A percentile compares a stretch with the other conserved stretches of the same genome.
Evolutionary conservation across 108 stramenopile species (phyloP).

Genomic region (Nitzschia inconspicua): DNA sequence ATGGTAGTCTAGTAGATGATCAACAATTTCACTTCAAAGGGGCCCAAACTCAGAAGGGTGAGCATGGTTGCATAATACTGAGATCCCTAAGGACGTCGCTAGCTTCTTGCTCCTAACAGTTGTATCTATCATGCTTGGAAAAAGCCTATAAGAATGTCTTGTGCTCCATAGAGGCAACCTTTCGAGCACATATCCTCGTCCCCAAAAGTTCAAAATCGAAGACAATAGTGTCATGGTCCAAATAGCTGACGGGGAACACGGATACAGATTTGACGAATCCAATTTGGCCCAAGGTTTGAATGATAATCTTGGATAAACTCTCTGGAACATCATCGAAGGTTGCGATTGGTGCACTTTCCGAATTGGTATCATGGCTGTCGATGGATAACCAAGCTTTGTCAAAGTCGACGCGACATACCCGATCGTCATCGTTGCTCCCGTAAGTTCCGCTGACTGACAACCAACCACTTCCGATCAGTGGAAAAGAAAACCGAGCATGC

Average conservation of each 20-base stretch:
- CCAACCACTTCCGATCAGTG: constrained; percentile 36
- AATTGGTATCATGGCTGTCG: background rate
- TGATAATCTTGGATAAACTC: constrained; percentile 39
- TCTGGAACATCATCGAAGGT: constrained; percentile 51
- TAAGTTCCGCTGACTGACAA: constrained; percentile 73
- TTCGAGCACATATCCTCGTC: constrained; percentile 74
- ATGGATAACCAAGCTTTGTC: constrained; percentile 62
- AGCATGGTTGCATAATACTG: too few species aligned
- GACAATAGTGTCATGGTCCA: constrained; percentile 70
- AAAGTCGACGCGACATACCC: constrained; percentile 66
- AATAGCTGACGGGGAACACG: constrained; percentile 70
- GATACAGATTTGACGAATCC: constrained; percentile 64
- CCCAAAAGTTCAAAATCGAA: constrained; percentile 78
- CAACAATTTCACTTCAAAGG: too few species aligned
- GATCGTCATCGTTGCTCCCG: constrained; percentile 42
- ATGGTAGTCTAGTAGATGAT: too few species aligned
- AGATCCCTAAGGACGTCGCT: too few species aligned
- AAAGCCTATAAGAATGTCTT: too few species aligned
- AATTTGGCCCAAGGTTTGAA: constrained; percentile 44
- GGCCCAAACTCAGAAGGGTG: too few species aligned
- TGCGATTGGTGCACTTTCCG: constrained; percentile 28
- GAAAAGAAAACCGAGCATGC: constrained; percentile 61
- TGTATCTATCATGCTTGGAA: too few species aligned
- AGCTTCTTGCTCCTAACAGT: too few species aligned
- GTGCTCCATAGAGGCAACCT: too few species aligned